Base-by-base conservation (phyloP, 2,329 filamentous ascomycete genomes). In the Tolypocladium pustulatum region DNA sequence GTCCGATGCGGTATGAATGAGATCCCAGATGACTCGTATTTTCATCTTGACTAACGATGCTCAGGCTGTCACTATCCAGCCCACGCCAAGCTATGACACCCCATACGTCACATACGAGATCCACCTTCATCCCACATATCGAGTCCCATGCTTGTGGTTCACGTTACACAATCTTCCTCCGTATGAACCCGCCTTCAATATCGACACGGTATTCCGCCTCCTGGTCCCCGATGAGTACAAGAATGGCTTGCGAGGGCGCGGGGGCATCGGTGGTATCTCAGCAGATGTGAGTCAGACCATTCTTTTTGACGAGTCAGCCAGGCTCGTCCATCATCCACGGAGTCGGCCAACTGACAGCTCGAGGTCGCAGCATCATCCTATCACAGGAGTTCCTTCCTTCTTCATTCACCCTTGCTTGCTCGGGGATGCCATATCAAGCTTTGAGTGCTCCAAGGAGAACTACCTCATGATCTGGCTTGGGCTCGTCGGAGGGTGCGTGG, bases 371-470 rank as follows among this genome's bases (percentile, higher is more conserved):
- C 86, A 95, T 72, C 91, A 97, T 78, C 93, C 94, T 57, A 73
- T 89, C 60, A 90, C 86, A 59, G 88, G 88, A 57, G 73, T 86
- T 60, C 90, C 91, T 46, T 83, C 85, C 55, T 97, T 93, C 73
- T 97, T 96, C 73, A 81, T 97, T 65, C 94, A 99, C 75, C 93
- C 94, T 30, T 97, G 94, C 74, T 84, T 90, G 70, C 89, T 94
- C 10, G 89, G 88, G 58, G 88, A 93, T 63, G 89, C 89, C 57
- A 89, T 97, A 81, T 78, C 78, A 65, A 78, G 76, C 56, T 85
- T 91, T 66, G 75, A 81, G 65, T 85, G 83, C 65, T 72, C 78
- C 69, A 76, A 79, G 70, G 73, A 86, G 66, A 79, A 86, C 66
- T 97, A 97, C 76, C 79, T 97, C 68, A 82, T 91, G 74, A 76